Conservation (phyloP, 257 asterid genomes). For the Nicotiana undulata region DNA sequence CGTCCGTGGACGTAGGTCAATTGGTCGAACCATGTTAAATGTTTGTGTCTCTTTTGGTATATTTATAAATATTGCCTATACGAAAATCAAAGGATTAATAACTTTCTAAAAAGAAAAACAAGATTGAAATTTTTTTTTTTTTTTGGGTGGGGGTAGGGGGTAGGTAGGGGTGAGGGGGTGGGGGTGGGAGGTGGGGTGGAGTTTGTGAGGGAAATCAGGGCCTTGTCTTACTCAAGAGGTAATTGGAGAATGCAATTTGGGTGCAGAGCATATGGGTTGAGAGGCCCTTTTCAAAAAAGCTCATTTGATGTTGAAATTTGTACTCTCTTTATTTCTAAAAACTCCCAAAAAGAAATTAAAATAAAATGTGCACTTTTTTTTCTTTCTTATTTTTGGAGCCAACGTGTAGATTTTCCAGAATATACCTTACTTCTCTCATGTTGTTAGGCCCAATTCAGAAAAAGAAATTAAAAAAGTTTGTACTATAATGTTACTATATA, state of each 20-base stretch:
- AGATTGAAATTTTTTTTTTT: not conserved
- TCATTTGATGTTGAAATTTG: constrained; percentile 20
- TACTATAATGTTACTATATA: not conserved
- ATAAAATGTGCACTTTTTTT: not conserved
- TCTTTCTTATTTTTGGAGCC: not conserved
- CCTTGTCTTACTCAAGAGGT: constrained; percentile 16
- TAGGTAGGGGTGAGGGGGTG: not conserved
- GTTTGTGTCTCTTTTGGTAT: too few relatives aligned
- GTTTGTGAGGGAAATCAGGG: constrained; percentile 13
- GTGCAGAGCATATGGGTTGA: constrained; percentile 12
- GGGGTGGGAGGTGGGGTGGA: not conserved
- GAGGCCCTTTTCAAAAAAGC: constrained; percentile 19
- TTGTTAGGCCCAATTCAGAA: not conserved
- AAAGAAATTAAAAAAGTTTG: not conserved
- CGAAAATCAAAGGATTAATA: not conserved
- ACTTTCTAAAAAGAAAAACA: not conserved
- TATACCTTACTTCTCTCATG: not conserved
- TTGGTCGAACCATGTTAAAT: too few relatives aligned
- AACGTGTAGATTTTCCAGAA: not conserved
- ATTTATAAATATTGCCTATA: too few relatives aligned
- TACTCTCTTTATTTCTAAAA: not conserved
- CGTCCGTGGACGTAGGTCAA: too few relatives aligned
- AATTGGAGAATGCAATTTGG: constrained; percentile 14
- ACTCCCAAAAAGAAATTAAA: not conserved
- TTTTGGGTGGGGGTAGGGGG: not conserved